Conservation (phyloP, 805 yeast species). For the Pichia californica region DNA sequence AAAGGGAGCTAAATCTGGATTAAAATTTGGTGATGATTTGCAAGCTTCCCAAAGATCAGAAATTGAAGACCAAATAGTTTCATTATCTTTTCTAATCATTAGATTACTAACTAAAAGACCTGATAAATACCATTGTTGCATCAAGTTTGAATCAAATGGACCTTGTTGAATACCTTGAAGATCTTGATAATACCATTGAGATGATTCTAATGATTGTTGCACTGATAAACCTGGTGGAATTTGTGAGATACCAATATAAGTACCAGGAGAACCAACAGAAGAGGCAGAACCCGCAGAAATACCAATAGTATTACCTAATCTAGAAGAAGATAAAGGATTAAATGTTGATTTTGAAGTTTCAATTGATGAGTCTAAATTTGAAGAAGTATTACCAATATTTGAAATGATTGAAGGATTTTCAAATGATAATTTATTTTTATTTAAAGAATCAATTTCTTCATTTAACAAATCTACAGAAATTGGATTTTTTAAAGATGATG, state of each 20-base stretch:
- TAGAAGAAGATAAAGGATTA: neutral
- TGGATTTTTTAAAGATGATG: conserved; percentile 1
- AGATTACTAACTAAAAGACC: conserved; percentile 53
- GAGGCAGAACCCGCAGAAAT: too few relatives aligned
- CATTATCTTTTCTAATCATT: conserved; percentile 53
- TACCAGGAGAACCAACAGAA: too few relatives aligned
- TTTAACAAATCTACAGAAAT: conserved; percentile 1
- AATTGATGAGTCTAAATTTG: neutral
- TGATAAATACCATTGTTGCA: conserved; percentile 72
- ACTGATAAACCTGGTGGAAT: too few relatives aligned
- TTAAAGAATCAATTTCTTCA: neutral
- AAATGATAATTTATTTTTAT: neutral
- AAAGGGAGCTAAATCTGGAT: conserved; percentile 3
- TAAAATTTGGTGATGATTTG: neutral
- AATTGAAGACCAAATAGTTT: conserved; percentile 42
- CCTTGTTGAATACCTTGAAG: conserved; percentile 69
- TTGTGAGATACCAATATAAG: too few relatives aligned
- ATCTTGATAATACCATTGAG: conserved; percentile 65
- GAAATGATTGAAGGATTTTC: neutral
- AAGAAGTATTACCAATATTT: neutral
- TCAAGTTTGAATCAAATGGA: conserved; percentile 64
- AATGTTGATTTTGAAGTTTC: neutral
- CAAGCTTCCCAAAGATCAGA: conserved; percentile 35
- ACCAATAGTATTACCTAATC: neutral
- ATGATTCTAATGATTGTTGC: neutral